A percentile compares a stretch with the other conserved stretches of the same genome.
Conservation (phyloP, 768 basidiomycete genomes). For the Amanita molliuscula region DNA sequence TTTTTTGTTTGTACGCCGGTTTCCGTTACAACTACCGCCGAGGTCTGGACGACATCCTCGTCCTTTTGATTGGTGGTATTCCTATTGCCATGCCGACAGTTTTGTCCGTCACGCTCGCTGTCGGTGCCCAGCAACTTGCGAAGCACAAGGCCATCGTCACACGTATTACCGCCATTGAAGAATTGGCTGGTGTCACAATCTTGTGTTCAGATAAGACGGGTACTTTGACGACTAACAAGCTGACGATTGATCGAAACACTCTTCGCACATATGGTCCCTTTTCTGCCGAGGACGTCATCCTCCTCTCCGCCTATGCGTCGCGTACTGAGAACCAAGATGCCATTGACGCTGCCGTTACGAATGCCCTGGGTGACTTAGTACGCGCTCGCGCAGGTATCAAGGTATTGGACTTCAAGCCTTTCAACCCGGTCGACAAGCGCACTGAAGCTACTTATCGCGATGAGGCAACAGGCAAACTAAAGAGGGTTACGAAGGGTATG, state of each 20-base stretch:
- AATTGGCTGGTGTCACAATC: slow-evolving; percentile 96
- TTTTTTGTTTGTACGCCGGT: slow-evolving; percentile 85
- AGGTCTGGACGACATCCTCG: slow-evolving; percentile 95
- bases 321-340: slow-evolving; percentile 99
- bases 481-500: slow-evolving; percentile 99
- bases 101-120: slow-evolving; percentile 94
- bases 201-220: slow-evolving; percentile 99
- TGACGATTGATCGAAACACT: slow-evolving; percentile 90
- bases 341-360: slow-evolving; percentile 82
- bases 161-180: slow-evolving; percentile 98
- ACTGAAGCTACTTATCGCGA: slow-evolving; percentile 98
- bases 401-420: slow-evolving; percentile 97
- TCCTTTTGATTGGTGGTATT: slow-evolving; percentile 98
- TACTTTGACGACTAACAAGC: slow-evolving; percentile 98
- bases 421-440: slow-evolving; percentile 99
- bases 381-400: slow-evolving; percentile 89
- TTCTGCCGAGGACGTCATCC: slow-evolving; percentile 83
- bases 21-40: slow-evolving; percentile 88
- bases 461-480: slow-evolving; percentile 88
- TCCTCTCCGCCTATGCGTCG: slow-evolving; percentile 91
- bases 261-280: slow-evolving; percentile 87
- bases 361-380: slow-evolving; percentile 58
- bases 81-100: slow-evolving; percentile 99
- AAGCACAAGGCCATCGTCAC: slow-evolving; percentile 99
- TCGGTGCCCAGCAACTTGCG: slow-evolving; percentile 97